phyloP scores from a whole-genome alignment of 2,329 filamentous ascomycete genomes.

The Diaporthe capsici region DNA sequence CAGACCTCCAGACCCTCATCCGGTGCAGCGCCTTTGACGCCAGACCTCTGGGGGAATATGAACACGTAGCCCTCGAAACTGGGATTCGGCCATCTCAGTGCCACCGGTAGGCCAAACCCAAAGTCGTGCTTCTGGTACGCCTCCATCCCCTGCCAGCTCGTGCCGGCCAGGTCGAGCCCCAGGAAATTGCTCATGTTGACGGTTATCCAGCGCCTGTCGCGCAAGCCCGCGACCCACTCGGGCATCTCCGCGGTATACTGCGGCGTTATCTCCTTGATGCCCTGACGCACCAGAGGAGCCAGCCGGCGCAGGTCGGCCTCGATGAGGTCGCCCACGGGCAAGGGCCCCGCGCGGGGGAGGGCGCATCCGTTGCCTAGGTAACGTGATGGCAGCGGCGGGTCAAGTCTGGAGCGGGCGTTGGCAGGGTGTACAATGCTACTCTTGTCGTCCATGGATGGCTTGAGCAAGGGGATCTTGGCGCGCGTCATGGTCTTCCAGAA shows the following conservation, averaged over 20 bases:
- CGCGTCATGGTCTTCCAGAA: constrained; percentile 46
- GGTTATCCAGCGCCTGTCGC: constrained; percentile 45
- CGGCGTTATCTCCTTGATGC: constrained; percentile 44
- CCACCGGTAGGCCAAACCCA: constrained; percentile 47
- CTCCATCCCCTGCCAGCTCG: constrained; percentile 47
- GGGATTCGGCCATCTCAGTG: constrained; percentile 17
- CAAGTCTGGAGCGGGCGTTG: constrained; percentile 43
- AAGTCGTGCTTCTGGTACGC: constrained; percentile 48
- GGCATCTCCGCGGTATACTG: constrained; percentile 43
- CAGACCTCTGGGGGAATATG: constrained; percentile 1
- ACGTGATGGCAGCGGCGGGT: constrained; percentile 46
- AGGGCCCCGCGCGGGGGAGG: constrained; percentile 40
- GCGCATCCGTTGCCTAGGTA: constrained; percentile 46
- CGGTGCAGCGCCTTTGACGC: constrained; percentile 2
- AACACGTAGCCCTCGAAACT: constrained; percentile 19
- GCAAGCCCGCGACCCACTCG: constrained; percentile 46
- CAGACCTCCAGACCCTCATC: constrained; percentile 29
- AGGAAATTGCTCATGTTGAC: constrained; percentile 45
- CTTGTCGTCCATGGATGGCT: constrained; percentile 38
- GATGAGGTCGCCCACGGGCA: constrained; percentile 38
- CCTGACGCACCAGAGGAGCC: constrained; percentile 44
- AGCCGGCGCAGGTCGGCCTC: constrained; percentile 42
- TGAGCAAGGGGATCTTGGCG: constrained; percentile 43
- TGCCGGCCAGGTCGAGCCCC: constrained; percentile 46
- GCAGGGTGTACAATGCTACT: constrained; percentile 45